Evolutionary conservation across 208 protist genomes (phyloP).

Genomic region (Crithidia fasciculata): DNA sequence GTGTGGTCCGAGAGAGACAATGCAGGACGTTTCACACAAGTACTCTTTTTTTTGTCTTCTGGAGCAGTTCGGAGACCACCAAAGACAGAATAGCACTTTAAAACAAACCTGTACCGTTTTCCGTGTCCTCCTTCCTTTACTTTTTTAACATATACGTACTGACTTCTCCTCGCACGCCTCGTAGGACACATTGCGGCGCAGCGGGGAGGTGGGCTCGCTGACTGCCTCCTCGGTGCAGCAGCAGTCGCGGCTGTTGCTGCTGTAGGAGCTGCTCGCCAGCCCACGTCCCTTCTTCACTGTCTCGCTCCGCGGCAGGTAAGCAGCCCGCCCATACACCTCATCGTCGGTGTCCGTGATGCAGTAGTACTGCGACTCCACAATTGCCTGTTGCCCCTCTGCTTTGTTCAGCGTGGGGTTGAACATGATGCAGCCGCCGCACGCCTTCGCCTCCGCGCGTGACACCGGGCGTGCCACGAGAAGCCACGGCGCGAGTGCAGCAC

Average conservation of each 20-base stretch:
- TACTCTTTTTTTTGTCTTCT: too few species aligned
- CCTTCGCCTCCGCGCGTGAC: background rate
- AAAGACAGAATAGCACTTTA: too few species aligned
- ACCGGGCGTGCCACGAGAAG: background rate
- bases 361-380: background rate
- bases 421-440: background rate
- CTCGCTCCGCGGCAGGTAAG: background rate
- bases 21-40: too few species aligned
- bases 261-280: background rate
- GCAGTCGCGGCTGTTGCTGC: background rate
- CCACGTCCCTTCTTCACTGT: background rate
- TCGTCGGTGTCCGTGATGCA: conserved; percentile 10
- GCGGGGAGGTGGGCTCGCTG: too few species aligned
- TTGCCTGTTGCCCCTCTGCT: background rate
- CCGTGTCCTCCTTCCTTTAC: too few species aligned
- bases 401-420: background rate
- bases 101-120: too few species aligned
- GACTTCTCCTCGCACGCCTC: too few species aligned
- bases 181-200: too few species aligned
- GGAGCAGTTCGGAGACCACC: too few species aligned
- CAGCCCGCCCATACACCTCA: conserved; percentile 10
- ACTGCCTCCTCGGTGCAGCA: background rate
- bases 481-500: background rate
- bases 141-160: too few species aligned
- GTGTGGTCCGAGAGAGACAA: too few species aligned